Evolutionary conservation across 495 filamentous ascomycete species (phyloP).

Genomic region (Penicillium fimorum): DNA sequence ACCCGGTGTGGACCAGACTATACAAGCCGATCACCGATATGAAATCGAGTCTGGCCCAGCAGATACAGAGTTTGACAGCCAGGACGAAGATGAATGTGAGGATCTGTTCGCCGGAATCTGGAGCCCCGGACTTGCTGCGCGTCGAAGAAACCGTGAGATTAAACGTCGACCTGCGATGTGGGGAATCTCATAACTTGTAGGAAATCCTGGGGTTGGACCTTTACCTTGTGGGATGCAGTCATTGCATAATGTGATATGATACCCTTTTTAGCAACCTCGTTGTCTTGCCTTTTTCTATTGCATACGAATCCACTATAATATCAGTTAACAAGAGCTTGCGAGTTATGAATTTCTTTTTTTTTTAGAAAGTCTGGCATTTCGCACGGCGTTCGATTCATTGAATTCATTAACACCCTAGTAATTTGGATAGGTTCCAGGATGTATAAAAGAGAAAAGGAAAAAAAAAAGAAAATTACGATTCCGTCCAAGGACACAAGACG

Average conservation of each 20-base stretch:
- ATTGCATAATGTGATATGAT: conserved; percentile 7
- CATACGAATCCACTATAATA: neutral
- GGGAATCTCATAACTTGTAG: conserved; percentile 23
- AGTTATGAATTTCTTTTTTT: neutral
- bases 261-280: conserved; percentile 4
- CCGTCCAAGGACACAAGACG: neutral
- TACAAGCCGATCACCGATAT: neutral
- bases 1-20: neutral
- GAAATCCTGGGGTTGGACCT: neutral
- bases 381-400: neutral
- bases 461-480: neutral
- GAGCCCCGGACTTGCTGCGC: conserved; percentile 65
- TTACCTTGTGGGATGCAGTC: neutral
- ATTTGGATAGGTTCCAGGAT: neutral
- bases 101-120: conserved; percentile 88
- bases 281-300: neutral
- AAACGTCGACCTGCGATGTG: conserved; percentile 31
- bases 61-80: conserved; percentile 75
- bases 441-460: neutral
- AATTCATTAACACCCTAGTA: conserved; percentile 6
- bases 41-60: conserved; percentile 18
- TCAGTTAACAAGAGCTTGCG: neutral
- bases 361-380: neutral
- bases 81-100: conserved; percentile 94
- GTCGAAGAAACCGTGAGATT: conserved; percentile 58